phyloP scores from a whole-genome alignment of 257 asterid species.

The Mitragyna speciosa region DNA sequence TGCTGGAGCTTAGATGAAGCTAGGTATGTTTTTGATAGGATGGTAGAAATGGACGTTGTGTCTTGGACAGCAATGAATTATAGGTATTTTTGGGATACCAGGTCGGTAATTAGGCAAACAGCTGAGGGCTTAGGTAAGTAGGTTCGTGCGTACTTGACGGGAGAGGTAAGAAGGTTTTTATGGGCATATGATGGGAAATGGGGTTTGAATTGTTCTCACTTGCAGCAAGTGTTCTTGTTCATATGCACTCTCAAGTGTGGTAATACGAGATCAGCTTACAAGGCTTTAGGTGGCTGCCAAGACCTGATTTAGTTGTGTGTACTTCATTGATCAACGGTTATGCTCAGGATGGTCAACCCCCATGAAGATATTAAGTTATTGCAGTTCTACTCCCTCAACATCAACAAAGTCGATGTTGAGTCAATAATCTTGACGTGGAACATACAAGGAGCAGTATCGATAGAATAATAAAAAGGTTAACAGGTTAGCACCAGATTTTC shows the following conservation, averaged over 20 bases:
- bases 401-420: no score
- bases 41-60: no score
- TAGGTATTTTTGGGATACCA: slow-evolving; percentile 62
- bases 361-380: slow-evolving; percentile 55
- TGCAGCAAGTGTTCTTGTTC: slow-evolving; percentile 72
- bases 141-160: no score
- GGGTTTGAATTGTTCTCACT: slow-evolving; percentile 59
- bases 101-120: slow-evolving; percentile 55
- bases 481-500: no score
- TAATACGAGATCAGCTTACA: not conserved
- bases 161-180: no score
- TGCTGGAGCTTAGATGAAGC: no score
- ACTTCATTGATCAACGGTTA: not conserved
- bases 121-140: no score
- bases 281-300: not conserved
- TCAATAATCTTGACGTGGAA: no score
- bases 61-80: no score
- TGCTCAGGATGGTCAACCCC: not conserved
- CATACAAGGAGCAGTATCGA: no score
- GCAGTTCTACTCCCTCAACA: slow-evolving; percentile 10
- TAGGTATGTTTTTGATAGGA: no score
- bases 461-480: no score
- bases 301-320: not conserved
- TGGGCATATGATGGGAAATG: slow-evolving; percentile 56
- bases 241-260: slow-evolving; percentile 14